phyloP scores from a whole-genome alignment of 768 basidiomycete species.

The Naganishia randhawae region DNA sequence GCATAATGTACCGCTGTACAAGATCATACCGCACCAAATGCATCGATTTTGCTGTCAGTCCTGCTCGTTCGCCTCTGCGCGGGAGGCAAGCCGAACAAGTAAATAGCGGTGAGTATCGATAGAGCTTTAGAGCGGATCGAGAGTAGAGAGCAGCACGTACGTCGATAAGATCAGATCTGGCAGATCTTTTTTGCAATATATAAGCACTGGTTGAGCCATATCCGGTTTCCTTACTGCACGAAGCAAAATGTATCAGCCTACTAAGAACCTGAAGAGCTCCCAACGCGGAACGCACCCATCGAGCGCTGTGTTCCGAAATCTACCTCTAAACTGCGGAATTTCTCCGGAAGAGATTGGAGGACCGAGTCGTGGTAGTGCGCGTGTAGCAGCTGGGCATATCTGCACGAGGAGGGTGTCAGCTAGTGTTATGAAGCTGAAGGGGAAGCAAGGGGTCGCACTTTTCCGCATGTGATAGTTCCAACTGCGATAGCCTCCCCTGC shows the following conservation, averaged over 20 bases:
- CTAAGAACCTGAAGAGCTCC: background rate
- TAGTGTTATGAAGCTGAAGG: background rate
- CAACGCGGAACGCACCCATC: constrained; percentile 46
- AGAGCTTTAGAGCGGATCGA: background rate
- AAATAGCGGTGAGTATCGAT: background rate
- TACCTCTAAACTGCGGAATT: constrained; percentile 68
- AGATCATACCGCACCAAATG: constrained; percentile 72
- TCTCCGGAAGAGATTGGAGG: constrained; percentile 72
- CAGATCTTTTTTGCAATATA: constrained; percentile 70
- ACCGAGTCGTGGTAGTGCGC: constrained; percentile 75
- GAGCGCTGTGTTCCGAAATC: constrained; percentile 74
- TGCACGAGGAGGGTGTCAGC: constrained; percentile 41
- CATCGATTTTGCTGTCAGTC: constrained; percentile 76
- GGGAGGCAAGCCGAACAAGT: background rate
- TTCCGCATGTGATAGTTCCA: constrained; percentile 73
- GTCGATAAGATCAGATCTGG: constrained; percentile 51
- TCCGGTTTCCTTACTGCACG: constrained; percentile 71
- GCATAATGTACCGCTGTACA: constrained; percentile 57
- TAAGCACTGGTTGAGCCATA: constrained; percentile 70
- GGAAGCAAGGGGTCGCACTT: constrained; percentile 54
- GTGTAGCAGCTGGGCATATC: constrained; percentile 72
- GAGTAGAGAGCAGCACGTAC: constrained; percentile 41
- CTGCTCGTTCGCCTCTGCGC: constrained; percentile 64
- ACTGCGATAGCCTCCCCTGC: constrained; percentile 74
- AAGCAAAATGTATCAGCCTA: constrained; percentile 24